These are phyloP conservation scores for Blastobotrys robertii DNA, from an alignment of 805 yeast genomes.

Conservation along the genomic window DNA sequence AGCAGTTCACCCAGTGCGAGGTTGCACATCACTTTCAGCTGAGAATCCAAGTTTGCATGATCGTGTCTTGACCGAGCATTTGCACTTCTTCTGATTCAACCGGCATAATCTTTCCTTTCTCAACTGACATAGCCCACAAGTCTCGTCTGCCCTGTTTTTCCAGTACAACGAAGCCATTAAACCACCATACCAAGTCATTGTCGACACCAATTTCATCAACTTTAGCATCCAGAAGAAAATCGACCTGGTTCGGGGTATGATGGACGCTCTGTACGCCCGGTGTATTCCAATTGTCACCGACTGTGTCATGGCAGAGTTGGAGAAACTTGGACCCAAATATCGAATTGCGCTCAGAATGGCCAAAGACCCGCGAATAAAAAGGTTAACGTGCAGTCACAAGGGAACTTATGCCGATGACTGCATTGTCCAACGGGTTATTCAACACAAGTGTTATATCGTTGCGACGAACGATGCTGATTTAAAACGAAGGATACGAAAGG, in stretches of 20 bases:
- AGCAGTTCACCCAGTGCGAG: too few species aligned
- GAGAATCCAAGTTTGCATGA: too few species aligned
- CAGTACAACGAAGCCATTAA: conserved; percentile 88
- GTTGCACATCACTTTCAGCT: too few species aligned
- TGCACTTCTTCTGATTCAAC: background rate
- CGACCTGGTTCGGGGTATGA: conserved; percentile 91
- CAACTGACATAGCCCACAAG: conserved; percentile 52
- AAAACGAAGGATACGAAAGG: conserved; percentile 86
- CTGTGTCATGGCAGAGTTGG: conserved; percentile 97
- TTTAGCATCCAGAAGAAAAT: conserved; percentile 93
- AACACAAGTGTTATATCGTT: conserved; percentile 93
- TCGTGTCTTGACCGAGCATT: background rate
- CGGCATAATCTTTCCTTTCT: background rate
- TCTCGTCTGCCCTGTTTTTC: conserved; percentile 89
- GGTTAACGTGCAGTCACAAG: conserved; percentile 82
- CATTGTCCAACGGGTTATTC: conserved; percentile 82
- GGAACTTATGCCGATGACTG: conserved; percentile 99
- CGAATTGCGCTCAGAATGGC: conserved; percentile 90
- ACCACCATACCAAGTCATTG: conserved; percentile 95
- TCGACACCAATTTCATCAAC: conserved; percentile 95
- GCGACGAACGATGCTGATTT: conserved; percentile 98
- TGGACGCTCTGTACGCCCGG: conserved; percentile 91
- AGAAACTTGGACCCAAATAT: conserved; percentile 88
- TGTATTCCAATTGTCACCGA: conserved; percentile 94
- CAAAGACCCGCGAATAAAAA: conserved; percentile 81